Evolutionary conservation across 1,284 basidiomycete genomes (phyloP), one percentile per base, ranked within the genome.

Genomic region (Microbotryum silenes-acaulis): DNA sequence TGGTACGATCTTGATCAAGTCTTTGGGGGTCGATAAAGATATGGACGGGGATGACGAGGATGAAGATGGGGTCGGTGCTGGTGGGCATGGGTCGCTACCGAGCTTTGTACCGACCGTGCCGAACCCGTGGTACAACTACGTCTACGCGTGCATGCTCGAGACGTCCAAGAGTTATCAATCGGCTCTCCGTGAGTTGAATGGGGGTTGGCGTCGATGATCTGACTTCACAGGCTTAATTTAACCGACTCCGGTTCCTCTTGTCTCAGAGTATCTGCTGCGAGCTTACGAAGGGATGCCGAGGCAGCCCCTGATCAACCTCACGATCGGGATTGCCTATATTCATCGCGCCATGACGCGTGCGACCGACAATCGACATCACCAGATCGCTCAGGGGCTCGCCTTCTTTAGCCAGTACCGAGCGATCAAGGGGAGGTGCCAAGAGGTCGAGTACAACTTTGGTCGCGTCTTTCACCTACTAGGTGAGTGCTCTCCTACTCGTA

Each of bases 331-430:
- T 46, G 86, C 89, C 0, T 96, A 88, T 51, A 78, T 94, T 44
- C 89, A 90, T 10, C 82, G 94, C 45, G 86, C 91, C 0, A 90
- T 91, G 83, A 90, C 94, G 70, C 82, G 94, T 12, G 92, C 97
- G 74, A 86, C 88, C 7, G 94, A 97, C 76, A 97, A 98, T 74
- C 78, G 91, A 52, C 88, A 97, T 71, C 90, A 94, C 73, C 82
- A 90, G 56, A 80, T 91, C 52, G 79, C 83, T 27, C 87, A 90
- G 77, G 88, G 82, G 0, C 80, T 92, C 77, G 88, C 86, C 0
- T 94, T 92, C 75, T 75, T 94, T 44, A 80, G 85, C 1, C 81
- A 83, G 53, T 93, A 94, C 74, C 81, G 89, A 20, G 77, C 79
- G 21, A 71, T 87, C 37, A 48, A 57, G 44, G 77, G 79, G 61